Evolutionary conservation across 306 rosid species (phyloP), one percentile per base, ranked within the genome.

Genomic region (Arachis stenosperma): DNA sequence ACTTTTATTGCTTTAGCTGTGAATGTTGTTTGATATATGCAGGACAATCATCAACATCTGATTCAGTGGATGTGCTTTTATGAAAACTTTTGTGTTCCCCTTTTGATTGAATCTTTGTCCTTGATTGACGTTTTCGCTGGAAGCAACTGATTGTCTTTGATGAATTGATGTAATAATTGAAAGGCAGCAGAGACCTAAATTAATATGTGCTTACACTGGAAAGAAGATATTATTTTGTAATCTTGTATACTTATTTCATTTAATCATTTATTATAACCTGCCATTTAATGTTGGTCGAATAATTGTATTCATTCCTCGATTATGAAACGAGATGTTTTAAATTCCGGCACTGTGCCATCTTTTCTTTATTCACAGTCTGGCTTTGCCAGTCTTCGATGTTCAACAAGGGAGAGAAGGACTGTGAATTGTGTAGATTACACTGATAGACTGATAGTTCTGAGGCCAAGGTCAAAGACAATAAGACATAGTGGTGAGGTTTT

Each of bases 401-500:
- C 97, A 52, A 88, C 87, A 2, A 81, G 97, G 74, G 82, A 85
- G 82, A 85, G 93, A 73, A 92, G 83, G 79, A 51, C 64, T 12
- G 82, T 65, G 67, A 82, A 76, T 73, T 86, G 73, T 67, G 84
- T 71, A 44, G 85, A 73, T 54, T 88, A 74, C 57, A 12, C 27
- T 3, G 96, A 86, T 71, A 86, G 86, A 12, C 27, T 3, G 96
- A 86, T 71, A 86, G 86, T 74, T 88, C 96, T 58, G 97, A 88
- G 65, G 77, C 82, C 14, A 96, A 77, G 59, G 90, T 86, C 43
- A 86, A 79, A 46, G 96, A n/a, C n/a, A n/a, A n/a, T n/a, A n/a
- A n/a, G n/a, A 86, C 79, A 65, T 89, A 39, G 89, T 89, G 97
- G 97, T 91, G 80, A 85, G 84, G 13, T 75, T 83, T 65, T 74